Percentiles rank a stretch among this genome's conserved stretches.
These are phyloP conservation scores for Bullera alba DNA, from an alignment of 768 basidiomycete species.

Conservation along the genomic window DNA sequence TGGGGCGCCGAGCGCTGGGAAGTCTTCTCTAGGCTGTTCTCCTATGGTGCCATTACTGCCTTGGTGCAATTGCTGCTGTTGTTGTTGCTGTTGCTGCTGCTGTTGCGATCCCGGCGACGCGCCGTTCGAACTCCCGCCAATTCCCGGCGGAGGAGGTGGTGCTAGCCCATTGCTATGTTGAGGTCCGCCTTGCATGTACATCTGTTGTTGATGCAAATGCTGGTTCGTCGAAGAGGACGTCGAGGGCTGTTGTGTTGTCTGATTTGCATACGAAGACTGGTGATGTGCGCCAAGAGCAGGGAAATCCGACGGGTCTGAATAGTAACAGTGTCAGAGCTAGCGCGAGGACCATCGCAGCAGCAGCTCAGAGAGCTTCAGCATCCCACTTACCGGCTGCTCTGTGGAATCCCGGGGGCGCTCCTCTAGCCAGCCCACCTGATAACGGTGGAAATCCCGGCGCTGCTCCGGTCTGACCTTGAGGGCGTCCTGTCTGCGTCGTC, in stretches of 20 bases:
- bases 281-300: slow-evolving; percentile 37
- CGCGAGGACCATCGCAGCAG: background rate
- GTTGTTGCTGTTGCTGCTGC: too few relatives aligned
- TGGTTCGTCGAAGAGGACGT: slow-evolving; percentile 17
- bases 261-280: slow-evolving; percentile 31
- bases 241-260: slow-evolving; percentile 16
- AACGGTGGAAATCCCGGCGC: slow-evolving; percentile 18
- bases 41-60: slow-evolving; percentile 23
- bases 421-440: slow-evolving; percentile 16
- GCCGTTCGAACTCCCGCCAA: too few relatives aligned
- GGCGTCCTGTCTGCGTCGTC: background rate
- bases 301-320: slow-evolving; percentile 40
- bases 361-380: background rate
- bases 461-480: slow-evolving; percentile 9
- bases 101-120: slow-evolving; percentile 7
- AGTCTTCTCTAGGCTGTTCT: slow-evolving; percentile 29
- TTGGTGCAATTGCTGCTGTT: too few relatives aligned
- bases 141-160: slow-evolving; percentile 31
- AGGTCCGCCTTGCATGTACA: slow-evolving; percentile 23
- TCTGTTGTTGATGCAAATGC: slow-evolving; percentile 26
- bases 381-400: background rate
- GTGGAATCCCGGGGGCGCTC: slow-evolving; percentile 36
- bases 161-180: too few relatives aligned
- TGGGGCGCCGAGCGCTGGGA: slow-evolving; percentile 32
- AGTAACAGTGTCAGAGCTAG: background rate